Evolutionary conservation across 2,329 filamentous ascomycete species (phyloP).

Genomic region (Aspergillus sojae): DNA sequence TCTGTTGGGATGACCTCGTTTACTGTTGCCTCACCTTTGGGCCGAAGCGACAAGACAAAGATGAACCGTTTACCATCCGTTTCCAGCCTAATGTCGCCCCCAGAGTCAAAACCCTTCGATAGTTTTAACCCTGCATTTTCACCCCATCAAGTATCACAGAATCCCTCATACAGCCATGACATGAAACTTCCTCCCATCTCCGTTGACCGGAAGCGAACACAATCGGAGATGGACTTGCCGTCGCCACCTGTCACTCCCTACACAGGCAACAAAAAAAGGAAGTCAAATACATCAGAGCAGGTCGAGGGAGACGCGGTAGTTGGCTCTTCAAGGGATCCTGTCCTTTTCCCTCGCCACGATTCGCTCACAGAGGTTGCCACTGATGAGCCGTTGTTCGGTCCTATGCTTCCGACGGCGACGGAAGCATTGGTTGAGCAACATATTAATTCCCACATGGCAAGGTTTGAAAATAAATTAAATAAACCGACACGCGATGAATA

Average conservation of each 20-base stretch:
- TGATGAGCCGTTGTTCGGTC: conserved; percentile 46
- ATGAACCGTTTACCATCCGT: conserved; percentile 49
- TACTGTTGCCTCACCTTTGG: conserved; percentile 24
- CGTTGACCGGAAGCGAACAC: conserved; percentile 43
- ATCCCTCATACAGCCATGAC: conserved; percentile 31
- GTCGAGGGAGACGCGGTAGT: conserved; percentile 32
- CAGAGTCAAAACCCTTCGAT: conserved; percentile 54
- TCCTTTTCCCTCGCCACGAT: conserved; percentile 47
- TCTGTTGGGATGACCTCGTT: conserved; percentile 32
- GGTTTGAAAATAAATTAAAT: conserved; percentile 44
- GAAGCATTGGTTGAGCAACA: conserved; percentile 46
- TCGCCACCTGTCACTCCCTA: conserved; percentile 51
- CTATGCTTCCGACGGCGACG: conserved; percentile 35
- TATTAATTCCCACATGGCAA: conserved; percentile 46
- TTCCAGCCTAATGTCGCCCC: conserved; percentile 50
- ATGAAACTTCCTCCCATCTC: conserved; percentile 46
- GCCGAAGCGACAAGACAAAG: conserved; percentile 28
- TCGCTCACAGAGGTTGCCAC: conserved; percentile 33
- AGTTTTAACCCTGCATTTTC: conserved; percentile 41
- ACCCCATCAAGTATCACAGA: conserved; percentile 32
- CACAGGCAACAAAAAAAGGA: conserved; percentile 43
- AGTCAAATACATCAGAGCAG: conserved; percentile 36
- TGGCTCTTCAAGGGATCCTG: conserved; percentile 39
- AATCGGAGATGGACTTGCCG: conserved; percentile 47
- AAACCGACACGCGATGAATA: conserved; percentile 50